Percentiles rank a stretch among this genome's conserved stretches.
These are phyloP conservation scores for Klebsormidium nitens DNA, from an alignment of 139 green algal species.

Conservation along the genomic window DNA sequence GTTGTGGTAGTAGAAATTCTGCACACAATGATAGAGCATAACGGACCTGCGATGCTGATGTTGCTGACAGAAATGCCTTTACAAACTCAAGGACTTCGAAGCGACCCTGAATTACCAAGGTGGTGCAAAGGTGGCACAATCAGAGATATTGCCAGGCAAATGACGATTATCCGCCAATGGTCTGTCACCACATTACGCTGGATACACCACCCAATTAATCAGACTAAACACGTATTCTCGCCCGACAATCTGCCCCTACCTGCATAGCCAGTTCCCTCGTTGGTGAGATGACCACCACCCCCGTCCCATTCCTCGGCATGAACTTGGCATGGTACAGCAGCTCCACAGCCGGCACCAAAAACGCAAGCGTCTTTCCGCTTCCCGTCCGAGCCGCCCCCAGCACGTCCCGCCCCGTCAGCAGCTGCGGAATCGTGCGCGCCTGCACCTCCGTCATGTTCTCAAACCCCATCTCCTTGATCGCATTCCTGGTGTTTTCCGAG, in stretches of 20 bases:
- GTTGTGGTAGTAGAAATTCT: too few relatives aligned
- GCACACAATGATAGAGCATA: too few relatives aligned
- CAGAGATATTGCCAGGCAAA: not conserved
- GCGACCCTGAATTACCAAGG: too few relatives aligned
- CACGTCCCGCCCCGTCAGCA: constrained; percentile 86
- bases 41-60: too few relatives aligned
- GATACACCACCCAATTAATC: too few relatives aligned
- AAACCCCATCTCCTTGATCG: constrained; percentile 69
- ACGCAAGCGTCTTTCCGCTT: constrained; percentile 97
- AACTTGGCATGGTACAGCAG: constrained; percentile 87
- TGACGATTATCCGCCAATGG: too few relatives aligned
- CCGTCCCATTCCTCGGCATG: constrained; percentile 91
- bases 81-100: too few relatives aligned
- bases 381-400: constrained; percentile 93
- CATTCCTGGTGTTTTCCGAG: constrained; percentile 39
- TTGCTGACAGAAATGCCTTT: too few relatives aligned
- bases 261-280: constrained; percentile 93
- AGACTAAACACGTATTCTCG: too few relatives aligned
- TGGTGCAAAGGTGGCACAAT: too few relatives aligned
- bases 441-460: constrained; percentile 78
- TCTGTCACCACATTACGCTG: too few relatives aligned
- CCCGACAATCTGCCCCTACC: too few relatives aligned
- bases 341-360: constrained; percentile 89
- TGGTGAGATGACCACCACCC: constrained; percentile 85
- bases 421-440: constrained; percentile 83